Percentiles rank a stretch among this genome's conserved stretches.
These are phyloP conservation scores for Coemansia sp. DNA, from an alignment of 192 early-diverging fungal species.

Conservation along the genomic window DNA sequence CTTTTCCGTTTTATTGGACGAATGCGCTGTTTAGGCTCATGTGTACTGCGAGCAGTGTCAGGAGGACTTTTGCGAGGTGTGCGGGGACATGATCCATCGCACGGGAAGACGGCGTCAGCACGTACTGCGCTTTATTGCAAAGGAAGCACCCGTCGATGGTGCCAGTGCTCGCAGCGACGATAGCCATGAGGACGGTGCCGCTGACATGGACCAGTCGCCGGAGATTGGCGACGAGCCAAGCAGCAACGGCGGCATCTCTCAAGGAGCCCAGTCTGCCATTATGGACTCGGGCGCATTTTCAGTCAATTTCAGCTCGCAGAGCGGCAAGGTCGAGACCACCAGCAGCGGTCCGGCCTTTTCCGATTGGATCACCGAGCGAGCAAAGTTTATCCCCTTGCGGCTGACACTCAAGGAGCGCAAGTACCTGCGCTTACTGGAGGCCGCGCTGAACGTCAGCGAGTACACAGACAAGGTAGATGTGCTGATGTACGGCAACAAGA, in stretches of 20 bases:
- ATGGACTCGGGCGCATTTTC: slow-evolving; percentile 29
- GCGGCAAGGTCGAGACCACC: slow-evolving; percentile 40
- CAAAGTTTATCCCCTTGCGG: slow-evolving; percentile 94
- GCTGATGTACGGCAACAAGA: slow-evolving; percentile 75
- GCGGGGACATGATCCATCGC: slow-evolving; percentile 80
- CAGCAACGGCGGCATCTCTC: slow-evolving; percentile 21
- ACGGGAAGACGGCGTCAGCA: slow-evolving; percentile 70
- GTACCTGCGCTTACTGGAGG: slow-evolving; percentile 88
- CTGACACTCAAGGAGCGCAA: slow-evolving; percentile 89
- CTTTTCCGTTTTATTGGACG: too few species aligned
- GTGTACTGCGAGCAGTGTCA: slow-evolving; percentile 75
- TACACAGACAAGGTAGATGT: slow-evolving; percentile 84
- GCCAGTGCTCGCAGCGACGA: slow-evolving; percentile 2
- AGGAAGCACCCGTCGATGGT: slow-evolving; percentile 8
- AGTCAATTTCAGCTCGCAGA: slow-evolving; percentile 42
- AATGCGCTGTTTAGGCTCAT: slow-evolving; percentile 45
- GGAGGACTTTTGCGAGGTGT: slow-evolving; percentile 90
- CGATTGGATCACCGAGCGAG: slow-evolving; percentile 80
- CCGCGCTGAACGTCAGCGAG: slow-evolving; percentile 87
- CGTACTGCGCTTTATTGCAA: slow-evolving; percentile 37
- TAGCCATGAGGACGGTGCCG: background rate
- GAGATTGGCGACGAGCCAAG: slow-evolving; percentile 9
- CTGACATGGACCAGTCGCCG: background rate
- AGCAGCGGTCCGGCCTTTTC: slow-evolving; percentile 58
- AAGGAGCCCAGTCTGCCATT: background rate